A percentile compares a stretch with the other conserved stretches of the same genome.
Conservation (phyloP, 2,329 filamentous ascomycete genomes). For the Ascocoryne sarcoides region DNA sequence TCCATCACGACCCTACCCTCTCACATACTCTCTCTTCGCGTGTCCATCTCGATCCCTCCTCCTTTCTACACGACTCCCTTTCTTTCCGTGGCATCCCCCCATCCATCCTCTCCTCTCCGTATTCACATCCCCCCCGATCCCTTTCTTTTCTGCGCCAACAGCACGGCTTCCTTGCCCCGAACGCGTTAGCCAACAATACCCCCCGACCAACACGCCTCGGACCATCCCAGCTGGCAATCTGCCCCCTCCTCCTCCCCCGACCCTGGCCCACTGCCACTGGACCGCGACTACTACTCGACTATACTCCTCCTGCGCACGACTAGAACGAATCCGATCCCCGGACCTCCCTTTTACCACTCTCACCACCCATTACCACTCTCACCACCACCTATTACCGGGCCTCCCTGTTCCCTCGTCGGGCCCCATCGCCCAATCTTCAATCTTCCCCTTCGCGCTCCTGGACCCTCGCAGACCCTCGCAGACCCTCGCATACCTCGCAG, state of each 20-base stretch:
- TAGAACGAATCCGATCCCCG: too few relatives aligned
- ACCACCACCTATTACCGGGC: not conserved
- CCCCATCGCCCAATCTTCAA: not conserved
- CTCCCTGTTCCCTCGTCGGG: not conserved
- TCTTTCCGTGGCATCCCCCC: constrained; percentile 6
- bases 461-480: not conserved
- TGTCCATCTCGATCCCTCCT: not conserved
- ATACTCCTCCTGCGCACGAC: too few relatives aligned
- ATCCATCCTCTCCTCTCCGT: not conserved
- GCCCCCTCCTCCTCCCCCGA: not conserved
- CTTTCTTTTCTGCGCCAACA: not conserved
- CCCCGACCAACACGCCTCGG: not conserved
- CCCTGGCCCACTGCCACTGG: constrained; percentile 3
- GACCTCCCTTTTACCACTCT: not conserved
- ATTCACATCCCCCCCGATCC: not conserved
- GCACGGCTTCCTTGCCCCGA: not conserved
- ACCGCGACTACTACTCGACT: not conserved
- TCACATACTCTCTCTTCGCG: too few relatives aligned
- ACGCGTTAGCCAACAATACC: not conserved
- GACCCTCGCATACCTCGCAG: not conserved
- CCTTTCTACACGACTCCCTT: not conserved
- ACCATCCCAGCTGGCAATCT: not conserved
- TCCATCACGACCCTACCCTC: too few relatives aligned
- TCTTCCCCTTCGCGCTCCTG: constrained; percentile 2
- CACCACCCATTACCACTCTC: not conserved